A percentile compares a stretch with the other conserved stretches of the same genome.
phyloP scores from a whole-genome alignment of 1,139 yeast genomes.

The Pichia sp. region DNA sequence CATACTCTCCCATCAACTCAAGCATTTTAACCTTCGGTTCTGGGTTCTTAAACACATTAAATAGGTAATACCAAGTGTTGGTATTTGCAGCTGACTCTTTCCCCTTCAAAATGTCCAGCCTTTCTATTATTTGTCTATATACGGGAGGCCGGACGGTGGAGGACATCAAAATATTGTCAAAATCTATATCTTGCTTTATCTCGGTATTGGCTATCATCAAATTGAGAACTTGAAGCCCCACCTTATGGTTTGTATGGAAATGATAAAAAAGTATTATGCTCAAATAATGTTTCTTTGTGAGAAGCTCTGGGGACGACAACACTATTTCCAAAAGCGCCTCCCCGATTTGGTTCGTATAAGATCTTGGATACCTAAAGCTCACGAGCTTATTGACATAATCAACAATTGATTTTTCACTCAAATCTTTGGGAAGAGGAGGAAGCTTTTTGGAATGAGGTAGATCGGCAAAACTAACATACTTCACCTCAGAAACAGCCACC shows the following conservation, averaged over 20 bases:
- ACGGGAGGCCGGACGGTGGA: constrained; percentile 15
- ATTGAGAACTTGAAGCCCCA: constrained; percentile 19
- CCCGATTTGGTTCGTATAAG: constrained; percentile 13
- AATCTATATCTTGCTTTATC: constrained; percentile 26
- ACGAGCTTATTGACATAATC: constrained; percentile 21
- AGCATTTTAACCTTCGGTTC: constrained; percentile 21
- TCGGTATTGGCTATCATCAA: constrained; percentile 21
- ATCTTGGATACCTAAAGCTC: constrained; percentile 16
- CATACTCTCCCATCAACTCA: constrained; percentile 23
- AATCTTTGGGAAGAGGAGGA: constrained; percentile 19
- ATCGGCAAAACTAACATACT: constrained; percentile 20
- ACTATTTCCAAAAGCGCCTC: constrained; percentile 16
- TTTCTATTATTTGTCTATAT: constrained; percentile 19
- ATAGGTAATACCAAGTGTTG: constrained; percentile 29
- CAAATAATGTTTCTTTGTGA: constrained; percentile 23
- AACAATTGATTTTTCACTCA: constrained; percentile 14
- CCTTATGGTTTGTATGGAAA: constrained; percentile 17
- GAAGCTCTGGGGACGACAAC: constrained; percentile 13
- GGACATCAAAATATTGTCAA: constrained; percentile 25
- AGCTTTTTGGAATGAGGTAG: constrained; percentile 16
- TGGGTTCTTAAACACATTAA: constrained; percentile 18
- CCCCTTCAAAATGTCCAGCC: constrained; percentile 19
- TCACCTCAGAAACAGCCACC: constrained; percentile 18
- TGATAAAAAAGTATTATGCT: constrained; percentile 22
- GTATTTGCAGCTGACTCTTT: constrained; percentile 19